phyloP scores from a whole-genome alignment of 441 rosid genomes.

The Syzygium syzygioides region DNA sequence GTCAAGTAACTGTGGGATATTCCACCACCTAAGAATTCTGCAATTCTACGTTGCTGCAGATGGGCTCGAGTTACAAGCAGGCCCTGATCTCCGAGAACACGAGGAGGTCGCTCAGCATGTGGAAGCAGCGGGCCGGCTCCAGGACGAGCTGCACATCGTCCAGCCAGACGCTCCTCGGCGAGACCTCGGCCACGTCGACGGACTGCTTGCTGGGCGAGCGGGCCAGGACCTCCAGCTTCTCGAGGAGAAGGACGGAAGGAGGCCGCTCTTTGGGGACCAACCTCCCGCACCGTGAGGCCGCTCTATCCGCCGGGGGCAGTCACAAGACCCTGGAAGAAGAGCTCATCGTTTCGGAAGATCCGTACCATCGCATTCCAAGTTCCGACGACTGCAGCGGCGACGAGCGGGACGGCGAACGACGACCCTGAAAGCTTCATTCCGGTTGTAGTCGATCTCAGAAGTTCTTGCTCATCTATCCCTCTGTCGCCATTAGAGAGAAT shows the following conservation, averaged over 20 bases:
- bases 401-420: neutral
- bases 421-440: neutral
- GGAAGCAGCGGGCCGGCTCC: neutral
- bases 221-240: neutral
- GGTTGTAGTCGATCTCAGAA: neutral
- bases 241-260: neutral
- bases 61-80: conserved; percentile 3
- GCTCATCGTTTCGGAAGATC: neutral
- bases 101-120: neutral
- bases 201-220: neutral
- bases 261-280: neutral
- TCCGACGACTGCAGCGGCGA: neutral
- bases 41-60: neutral
- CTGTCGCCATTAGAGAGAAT: neutral
- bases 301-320: neutral
- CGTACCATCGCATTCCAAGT: neutral
- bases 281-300: neutral
- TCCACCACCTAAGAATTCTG: neutral
- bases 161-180: neutral
- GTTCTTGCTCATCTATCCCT: neutral
- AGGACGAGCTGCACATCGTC: neutral
- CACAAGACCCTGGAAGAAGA: neutral
- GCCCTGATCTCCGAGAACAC: neutral
- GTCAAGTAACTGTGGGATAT: neutral
- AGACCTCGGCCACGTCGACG: neutral